These are phyloP conservation scores for Albatrellus ellisii DNA, from an alignment of 768 basidiomycete genomes.

Conservation along the genomic window DNA sequence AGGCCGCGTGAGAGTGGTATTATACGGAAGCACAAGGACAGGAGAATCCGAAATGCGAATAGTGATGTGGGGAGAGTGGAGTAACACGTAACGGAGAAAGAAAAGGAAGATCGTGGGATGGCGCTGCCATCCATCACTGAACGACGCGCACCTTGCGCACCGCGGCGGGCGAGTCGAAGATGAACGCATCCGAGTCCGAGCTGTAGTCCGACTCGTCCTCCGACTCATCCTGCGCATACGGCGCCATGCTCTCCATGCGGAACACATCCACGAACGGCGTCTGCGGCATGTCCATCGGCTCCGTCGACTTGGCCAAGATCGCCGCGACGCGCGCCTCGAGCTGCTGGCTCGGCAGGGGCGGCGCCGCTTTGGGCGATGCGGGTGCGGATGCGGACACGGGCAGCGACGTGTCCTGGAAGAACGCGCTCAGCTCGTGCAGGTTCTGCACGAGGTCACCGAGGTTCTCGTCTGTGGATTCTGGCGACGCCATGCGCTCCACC, in stretches of 20 bases:
- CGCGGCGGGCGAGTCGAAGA: conserved; percentile 20
- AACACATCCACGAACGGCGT: conserved; percentile 78
- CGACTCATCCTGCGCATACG: conserved; percentile 12
- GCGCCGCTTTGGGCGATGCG: background rate
- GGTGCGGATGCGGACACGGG: conserved; percentile 5
- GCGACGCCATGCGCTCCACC: conserved; percentile 21
- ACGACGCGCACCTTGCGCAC: conserved; percentile 3
- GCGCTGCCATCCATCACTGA: too few relatives aligned
- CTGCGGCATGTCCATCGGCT: conserved; percentile 46
- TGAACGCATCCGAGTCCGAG: conserved; percentile 23
- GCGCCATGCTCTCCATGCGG: conserved; percentile 30
- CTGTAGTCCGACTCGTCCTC: conserved; percentile 21
- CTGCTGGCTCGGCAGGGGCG: conserved; percentile 39
- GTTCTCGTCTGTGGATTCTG: conserved; percentile 26
- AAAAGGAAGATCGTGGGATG: too few relatives aligned
- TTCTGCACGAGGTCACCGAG: conserved; percentile 70
- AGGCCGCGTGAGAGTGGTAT: too few relatives aligned
- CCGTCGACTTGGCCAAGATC: conserved; percentile 72
- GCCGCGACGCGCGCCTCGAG: conserved; percentile 72
- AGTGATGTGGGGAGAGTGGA: too few relatives aligned
- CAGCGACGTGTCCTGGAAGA: conserved; percentile 41
- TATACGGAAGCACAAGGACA: too few relatives aligned
- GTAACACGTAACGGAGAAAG: too few relatives aligned
- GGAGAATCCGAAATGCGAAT: too few relatives aligned
- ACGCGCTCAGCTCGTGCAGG: conserved; percentile 61